Conservation (phyloP, 306 rosid genomes). For the Leucaena leucocephala region DNA sequence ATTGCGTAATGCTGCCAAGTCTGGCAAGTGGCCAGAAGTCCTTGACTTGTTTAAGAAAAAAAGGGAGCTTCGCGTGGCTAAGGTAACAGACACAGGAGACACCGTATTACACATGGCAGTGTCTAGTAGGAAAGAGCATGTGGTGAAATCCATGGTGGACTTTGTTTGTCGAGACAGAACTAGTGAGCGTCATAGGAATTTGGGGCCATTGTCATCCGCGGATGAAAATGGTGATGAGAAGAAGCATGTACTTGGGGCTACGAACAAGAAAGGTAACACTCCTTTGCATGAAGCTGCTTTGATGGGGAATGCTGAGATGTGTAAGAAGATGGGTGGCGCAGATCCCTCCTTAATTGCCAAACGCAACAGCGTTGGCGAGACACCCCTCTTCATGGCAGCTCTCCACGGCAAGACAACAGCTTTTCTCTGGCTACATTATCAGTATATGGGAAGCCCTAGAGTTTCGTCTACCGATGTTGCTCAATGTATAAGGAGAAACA, state of each 20-base stretch:
- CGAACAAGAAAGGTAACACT: neutral
- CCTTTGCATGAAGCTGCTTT: neutral
- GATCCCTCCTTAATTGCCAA: neutral
- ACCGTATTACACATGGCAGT: neutral
- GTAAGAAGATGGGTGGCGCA: neutral
- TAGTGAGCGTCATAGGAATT: no score
- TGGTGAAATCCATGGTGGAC: fast-evolving
- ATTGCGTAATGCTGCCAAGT: no score
- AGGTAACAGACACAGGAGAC: neutral
- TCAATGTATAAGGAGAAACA: neutral
- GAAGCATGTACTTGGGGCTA: neutral
- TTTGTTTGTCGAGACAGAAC: no score
- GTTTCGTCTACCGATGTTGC: no score
- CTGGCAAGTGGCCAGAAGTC: neutral
- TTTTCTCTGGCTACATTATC: no score
- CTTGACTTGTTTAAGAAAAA: neutral
- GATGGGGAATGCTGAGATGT: neutral
- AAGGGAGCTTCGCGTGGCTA: neutral
- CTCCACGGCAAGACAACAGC: no score
- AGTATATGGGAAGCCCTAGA: no score
- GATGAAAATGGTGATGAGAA: no score
- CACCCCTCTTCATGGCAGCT: neutral
- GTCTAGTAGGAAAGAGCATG: neutral
- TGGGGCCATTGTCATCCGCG: no score
- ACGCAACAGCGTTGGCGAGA: neutral